Percentiles rank a stretch among this genome's conserved stretches.
These are phyloP conservation scores for Tulasnella sp. DNA, from an alignment of 768 basidiomycete species.

Conservation along the genomic window DNA sequence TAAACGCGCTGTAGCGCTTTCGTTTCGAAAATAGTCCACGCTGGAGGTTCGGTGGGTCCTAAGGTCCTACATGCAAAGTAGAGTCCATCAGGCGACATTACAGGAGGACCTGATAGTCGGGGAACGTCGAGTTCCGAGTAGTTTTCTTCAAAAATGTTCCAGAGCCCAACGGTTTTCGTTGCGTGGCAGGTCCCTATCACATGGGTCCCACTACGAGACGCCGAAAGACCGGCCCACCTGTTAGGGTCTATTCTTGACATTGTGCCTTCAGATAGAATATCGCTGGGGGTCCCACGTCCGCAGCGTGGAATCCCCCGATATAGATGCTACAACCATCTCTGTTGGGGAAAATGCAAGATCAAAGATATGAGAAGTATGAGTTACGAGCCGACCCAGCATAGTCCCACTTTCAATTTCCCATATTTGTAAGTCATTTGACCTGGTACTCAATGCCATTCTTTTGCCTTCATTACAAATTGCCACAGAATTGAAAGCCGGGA, in stretches of 20 bases:
- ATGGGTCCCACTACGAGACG: neutral
- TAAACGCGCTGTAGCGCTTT: neutral
- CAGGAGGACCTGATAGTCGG: neutral
- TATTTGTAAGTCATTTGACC: neutral
- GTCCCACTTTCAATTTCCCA: neutral
- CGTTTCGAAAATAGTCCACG: neutral
- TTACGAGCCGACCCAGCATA: neutral
- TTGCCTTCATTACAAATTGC: neutral
- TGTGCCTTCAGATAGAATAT: neutral
- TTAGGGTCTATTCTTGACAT: neutral
- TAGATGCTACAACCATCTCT: neutral
- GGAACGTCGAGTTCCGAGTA: neutral
- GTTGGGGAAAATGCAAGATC: neutral
- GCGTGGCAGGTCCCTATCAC: neutral
- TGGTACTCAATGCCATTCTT: neutral
- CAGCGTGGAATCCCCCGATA: neutral
- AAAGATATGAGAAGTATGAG: neutral
- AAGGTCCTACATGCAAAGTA: neutral
- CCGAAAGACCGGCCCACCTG: neutral
- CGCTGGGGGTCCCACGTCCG: neutral
- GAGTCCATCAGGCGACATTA: neutral
- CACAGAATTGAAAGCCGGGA: neutral
- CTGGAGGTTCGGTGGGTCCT: neutral
- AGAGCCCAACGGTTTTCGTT: neutral
- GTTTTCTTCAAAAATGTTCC: neutral